Percentiles rank a stretch among this genome's conserved stretches.
Evolutionary conservation across 1,284 basidiomycete species (phyloP).

Genomic region (Heterobasidion occidentale): DNA sequence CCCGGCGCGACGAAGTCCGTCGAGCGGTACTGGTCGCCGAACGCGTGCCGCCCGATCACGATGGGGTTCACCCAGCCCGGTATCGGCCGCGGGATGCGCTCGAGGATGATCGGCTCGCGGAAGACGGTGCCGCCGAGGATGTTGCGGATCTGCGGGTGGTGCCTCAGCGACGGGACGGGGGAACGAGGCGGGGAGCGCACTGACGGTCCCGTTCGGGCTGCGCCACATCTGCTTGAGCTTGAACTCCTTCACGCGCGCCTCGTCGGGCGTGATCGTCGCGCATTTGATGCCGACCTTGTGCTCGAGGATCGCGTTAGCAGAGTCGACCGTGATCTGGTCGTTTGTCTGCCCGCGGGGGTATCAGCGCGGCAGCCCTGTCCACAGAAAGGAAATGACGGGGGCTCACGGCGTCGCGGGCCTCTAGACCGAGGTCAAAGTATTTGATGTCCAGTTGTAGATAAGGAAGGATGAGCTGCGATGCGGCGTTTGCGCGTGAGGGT

Average conservation of each 20-base stretch:
- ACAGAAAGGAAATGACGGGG: neutral
- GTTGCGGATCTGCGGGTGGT: slow-evolving; percentile 73
- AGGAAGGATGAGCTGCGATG: slow-evolving; percentile 79
- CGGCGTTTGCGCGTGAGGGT: neutral
- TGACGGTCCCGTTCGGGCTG: slow-evolving; percentile 88
- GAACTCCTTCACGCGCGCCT: slow-evolving; percentile 92
- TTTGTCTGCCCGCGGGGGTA: slow-evolving; percentile 55
- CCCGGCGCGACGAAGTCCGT: slow-evolving; percentile 87
- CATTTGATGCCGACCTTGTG: slow-evolving; percentile 94
- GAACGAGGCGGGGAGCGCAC: slow-evolving; percentile 18
- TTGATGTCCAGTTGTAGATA: slow-evolving; percentile 96
- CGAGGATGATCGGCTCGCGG: slow-evolving; percentile 94
- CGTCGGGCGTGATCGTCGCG: slow-evolving; percentile 98
- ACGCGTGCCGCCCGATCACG: slow-evolving; percentile 94
- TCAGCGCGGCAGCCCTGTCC: slow-evolving; percentile 2
- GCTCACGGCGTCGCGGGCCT: slow-evolving; percentile 82
- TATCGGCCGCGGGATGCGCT: slow-evolving; percentile 86
- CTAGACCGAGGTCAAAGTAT: slow-evolving; percentile 95
- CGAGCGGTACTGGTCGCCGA: slow-evolving; percentile 94
- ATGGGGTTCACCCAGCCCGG: slow-evolving; percentile 98
- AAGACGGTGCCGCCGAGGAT: slow-evolving; percentile 98
- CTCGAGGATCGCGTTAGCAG: slow-evolving; percentile 86
- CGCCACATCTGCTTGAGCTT: slow-evolving; percentile 98
- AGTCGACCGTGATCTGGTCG: slow-evolving; percentile 90
- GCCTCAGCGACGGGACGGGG: neutral